Evolutionary conservation across 805 yeast species (phyloP), one percentile per base, ranked within the genome.

Genomic region (Candida dendrica): DNA sequence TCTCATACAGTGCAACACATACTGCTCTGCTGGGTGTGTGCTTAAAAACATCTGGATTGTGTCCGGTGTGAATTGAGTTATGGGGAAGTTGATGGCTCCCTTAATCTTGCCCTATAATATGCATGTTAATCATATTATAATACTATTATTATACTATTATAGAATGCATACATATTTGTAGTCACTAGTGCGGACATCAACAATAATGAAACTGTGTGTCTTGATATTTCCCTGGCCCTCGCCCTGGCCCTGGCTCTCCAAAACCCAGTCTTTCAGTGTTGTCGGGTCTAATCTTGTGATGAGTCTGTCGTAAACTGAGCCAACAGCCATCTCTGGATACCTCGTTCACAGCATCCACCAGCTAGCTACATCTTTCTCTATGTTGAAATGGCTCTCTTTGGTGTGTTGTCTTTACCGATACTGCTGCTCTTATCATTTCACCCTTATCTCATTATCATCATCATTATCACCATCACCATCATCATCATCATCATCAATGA

Each of bases 1-100:
- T 40, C 58, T 39, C 56, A 53, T 53, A 29, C 58, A 53, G 34
- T 55, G 58, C 40, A 55, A 48, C 6, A 53, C 42, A 34, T 44
- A 48, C 1, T 16, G 34, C 9, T 43, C 34, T 1, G n/a, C 20
- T 15, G 30, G 30, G 30, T 34, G 8, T 3, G 50, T 46, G 35
- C 34, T 45, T 3, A 52, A 17, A 5, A 52, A 7, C 3, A 32
- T 16, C 1, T 36, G 29, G 17, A 47, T 39, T 1, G 39, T 17
- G 1, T 17, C 26, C 2, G 29, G 16, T 6, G 32, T 27, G 26
- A 55, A 49, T 4, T 22, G 7, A n/a, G 43, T 43, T 3, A 50
- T 42, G 4, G 56, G 48, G 17, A 18, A 32, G 27, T 55, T 38
- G 0, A 47, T 19, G 6, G 53, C 32, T 17, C 24, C 19, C 5